These are phyloP conservation scores for Boletus reticulatus DNA, from an alignment of 768 basidiomycete species.

Conservation along the genomic window DNA sequence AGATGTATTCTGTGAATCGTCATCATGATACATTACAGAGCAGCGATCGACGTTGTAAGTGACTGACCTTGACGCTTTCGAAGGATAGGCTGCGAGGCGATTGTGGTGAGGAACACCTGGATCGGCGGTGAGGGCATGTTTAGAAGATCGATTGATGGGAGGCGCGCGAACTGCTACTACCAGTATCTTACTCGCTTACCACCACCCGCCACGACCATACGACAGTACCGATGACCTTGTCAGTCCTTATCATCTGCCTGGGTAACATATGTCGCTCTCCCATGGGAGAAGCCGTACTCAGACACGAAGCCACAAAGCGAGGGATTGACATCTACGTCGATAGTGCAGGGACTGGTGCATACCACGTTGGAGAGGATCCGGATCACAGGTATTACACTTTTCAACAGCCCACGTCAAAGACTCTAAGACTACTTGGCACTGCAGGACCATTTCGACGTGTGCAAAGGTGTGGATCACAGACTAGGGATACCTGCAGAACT, in stretches of 20 bases:
- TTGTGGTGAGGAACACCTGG: slow-evolving; percentile 80
- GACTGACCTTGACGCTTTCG: slow-evolving; percentile 73
- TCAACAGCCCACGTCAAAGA: not conserved
- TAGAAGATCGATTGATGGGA: not conserved
- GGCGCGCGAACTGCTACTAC: no score
- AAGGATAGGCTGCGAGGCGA: slow-evolving; percentile 75
- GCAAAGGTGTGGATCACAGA: slow-evolving; percentile 47
- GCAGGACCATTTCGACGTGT: slow-evolving; percentile 69
- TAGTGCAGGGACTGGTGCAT: slow-evolving; percentile 82
- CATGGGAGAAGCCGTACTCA: slow-evolving; percentile 88
- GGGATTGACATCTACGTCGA: slow-evolving; percentile 70
- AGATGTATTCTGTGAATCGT: slow-evolving; percentile 60
- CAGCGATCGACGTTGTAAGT: not conserved
- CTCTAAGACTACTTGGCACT: not conserved
- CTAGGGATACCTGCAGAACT: not conserved
- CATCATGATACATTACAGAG: not conserved
- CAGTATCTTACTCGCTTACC: not conserved
- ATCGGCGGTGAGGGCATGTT: slow-evolving; percentile 81
- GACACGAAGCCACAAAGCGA: slow-evolving; percentile 62
- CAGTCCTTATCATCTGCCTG: slow-evolving; percentile 74
- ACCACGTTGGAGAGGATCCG: slow-evolving; percentile 82
- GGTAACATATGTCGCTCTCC: slow-evolving; percentile 90
- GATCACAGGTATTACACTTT: slow-evolving; percentile 61
- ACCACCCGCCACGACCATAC: not conserved
- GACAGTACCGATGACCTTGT: slow-evolving; percentile 33